Percentiles rank a stretch among this genome's conserved stretches.
phyloP scores from a whole-genome alignment of 805 yeast genomes.

The Lipomyces mesembrius region DNA sequence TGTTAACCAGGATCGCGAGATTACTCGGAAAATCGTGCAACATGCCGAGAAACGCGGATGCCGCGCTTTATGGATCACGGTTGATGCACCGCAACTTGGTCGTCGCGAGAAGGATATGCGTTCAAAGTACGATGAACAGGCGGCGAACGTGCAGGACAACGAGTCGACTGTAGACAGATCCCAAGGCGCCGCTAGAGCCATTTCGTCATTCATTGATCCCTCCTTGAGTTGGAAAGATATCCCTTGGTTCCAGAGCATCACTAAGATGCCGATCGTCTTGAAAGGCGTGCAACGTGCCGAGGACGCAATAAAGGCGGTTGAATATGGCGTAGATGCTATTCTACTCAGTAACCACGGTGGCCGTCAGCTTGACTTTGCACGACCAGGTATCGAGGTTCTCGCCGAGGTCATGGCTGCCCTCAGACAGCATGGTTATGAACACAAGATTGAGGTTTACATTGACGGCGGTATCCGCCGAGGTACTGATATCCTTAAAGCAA shows the following conservation, averaged over 20 bases:
- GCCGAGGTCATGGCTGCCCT: slow-evolving; percentile 67
- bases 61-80: slow-evolving; percentile 84
- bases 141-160: slow-evolving; percentile 52
- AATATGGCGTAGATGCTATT: slow-evolving; percentile 75
- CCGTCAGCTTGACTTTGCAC: slow-evolving; percentile 79
- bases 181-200: slow-evolving; percentile 85
- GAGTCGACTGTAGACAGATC: slow-evolving; percentile 60
- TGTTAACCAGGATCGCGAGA: slow-evolving; percentile 75
- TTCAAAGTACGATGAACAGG: slow-evolving; percentile 57
- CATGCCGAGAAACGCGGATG: slow-evolving; percentile 76
- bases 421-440: slow-evolving; percentile 42
- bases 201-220: slow-evolving; percentile 83
- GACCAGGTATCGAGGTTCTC: slow-evolving; percentile 72
- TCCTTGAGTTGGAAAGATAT: slow-evolving; percentile 68
- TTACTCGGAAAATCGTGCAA: slow-evolving; percentile 63
- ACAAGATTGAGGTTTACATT: slow-evolving; percentile 63
- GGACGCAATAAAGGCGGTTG: slow-evolving; percentile 74
- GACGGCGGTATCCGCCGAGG: slow-evolving; percentile 84
- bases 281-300: slow-evolving; percentile 87
- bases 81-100: slow-evolving; percentile 91
- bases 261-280: slow-evolving; percentile 68
- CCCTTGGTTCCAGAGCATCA: slow-evolving; percentile 57
- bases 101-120: slow-evolving; percentile 88
- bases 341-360: slow-evolving; percentile 91
- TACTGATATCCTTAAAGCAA: slow-evolving; percentile 74